phyloP scores from a whole-genome alignment of 108 stramenopile genomes.

The Cylindrotheca closterium region DNA sequence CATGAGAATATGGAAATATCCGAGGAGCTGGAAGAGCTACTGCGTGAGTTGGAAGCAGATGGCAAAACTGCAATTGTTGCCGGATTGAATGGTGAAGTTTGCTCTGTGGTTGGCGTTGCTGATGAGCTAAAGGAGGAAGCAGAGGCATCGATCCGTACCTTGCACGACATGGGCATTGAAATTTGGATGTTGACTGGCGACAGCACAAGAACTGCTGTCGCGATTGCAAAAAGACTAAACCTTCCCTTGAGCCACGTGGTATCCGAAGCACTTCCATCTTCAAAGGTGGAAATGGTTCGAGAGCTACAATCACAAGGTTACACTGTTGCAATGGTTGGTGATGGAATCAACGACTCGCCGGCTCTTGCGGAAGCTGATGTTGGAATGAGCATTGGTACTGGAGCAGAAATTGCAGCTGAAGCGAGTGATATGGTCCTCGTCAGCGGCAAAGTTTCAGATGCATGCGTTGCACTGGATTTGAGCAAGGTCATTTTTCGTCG shows the following conservation, averaged over 20 bases:
- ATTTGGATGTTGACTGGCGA: constrained; percentile 99
- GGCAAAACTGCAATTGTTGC: constrained; percentile 87
- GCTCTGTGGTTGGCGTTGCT: constrained; percentile 79
- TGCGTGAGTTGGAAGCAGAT: constrained; percentile 65
- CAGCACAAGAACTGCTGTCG: constrained; percentile 81
- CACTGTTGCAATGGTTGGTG: constrained; percentile 94
- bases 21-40: constrained; percentile 52
- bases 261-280: constrained; percentile 86
- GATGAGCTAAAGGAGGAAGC: constrained; percentile 86
- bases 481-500: constrained; percentile 85
- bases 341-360: constrained; percentile 98
- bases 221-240: constrained; percentile 80
- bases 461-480: constrained; percentile 89
- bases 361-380: constrained; percentile 94
- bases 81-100: constrained; percentile 62
- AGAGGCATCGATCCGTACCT: constrained; percentile 56
- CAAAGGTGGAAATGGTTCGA: constrained; percentile 74
- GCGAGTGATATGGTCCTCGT: constrained; percentile 95
- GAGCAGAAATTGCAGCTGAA: constrained; percentile 95
- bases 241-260: constrained; percentile 69
- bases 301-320: constrained; percentile 65
- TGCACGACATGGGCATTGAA: constrained; percentile 75
- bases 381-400: constrained; percentile 95
- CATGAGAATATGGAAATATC: constrained; percentile 52
- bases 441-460: constrained; percentile 80